phyloP scores from a whole-genome alignment of 805 yeast species.

The Candida hungchunana region DNA sequence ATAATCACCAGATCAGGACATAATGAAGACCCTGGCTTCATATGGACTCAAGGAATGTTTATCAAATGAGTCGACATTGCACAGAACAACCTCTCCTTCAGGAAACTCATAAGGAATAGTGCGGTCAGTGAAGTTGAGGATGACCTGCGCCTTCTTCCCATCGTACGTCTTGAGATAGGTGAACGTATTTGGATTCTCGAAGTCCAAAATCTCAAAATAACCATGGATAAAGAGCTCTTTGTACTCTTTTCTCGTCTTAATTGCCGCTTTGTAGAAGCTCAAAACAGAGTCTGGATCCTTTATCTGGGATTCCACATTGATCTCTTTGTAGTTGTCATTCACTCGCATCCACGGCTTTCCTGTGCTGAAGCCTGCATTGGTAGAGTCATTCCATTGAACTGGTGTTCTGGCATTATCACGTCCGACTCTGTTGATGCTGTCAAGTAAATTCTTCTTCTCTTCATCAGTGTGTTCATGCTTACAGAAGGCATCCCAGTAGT shows the following conservation, averaged over 20 bases:
- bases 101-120: constrained; percentile 29
- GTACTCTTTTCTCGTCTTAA: constrained; percentile 40
- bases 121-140: constrained; percentile 39
- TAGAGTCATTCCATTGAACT: constrained; percentile 46
- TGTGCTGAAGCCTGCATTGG: constrained; percentile 44
- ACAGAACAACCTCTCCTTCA: constrained; percentile 30
- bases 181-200: constrained; percentile 38
- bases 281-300: constrained; percentile 43
- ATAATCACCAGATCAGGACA: too few relatives aligned
- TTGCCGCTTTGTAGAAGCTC: constrained; percentile 41
- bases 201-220: constrained; percentile 39
- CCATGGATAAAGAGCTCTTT: constrained; percentile 45
- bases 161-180: constrained; percentile 36
- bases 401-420: constrained; percentile 56
- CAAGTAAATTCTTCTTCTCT: constrained; percentile 29
- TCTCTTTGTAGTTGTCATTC: constrained; percentile 44
- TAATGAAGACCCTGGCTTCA: constrained; percentile 37
- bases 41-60: constrained; percentile 35
- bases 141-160: constrained; percentile 32
- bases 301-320: constrained; percentile 46
- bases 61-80: constrained; percentile 28
- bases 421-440: constrained; percentile 35
- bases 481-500: constrained; percentile 35
- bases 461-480: constrained; percentile 25
- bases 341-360: constrained; percentile 50